Evolutionary conservation across 177 flowering plant genomes (phyloP).

Genomic region (Vitis hybrid): DNA sequence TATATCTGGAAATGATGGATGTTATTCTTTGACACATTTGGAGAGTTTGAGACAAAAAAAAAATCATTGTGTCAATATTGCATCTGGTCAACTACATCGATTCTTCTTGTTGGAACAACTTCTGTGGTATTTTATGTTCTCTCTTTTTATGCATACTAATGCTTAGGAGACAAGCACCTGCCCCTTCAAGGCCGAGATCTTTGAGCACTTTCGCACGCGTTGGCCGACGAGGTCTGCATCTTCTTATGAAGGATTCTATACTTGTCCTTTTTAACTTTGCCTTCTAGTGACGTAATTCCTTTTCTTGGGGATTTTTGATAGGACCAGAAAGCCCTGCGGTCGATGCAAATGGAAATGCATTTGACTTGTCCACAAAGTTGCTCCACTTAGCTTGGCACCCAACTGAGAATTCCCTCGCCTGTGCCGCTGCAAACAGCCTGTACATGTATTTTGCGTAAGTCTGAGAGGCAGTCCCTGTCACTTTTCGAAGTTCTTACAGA

Average conservation of each 20-base stretch:
- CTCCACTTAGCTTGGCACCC: constrained; percentile 88
- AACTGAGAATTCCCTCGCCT: constrained; percentile 60
- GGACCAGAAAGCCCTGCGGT: constrained; percentile 58
- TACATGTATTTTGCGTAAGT: constrained; percentile 70
- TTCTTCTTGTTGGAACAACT: neutral
- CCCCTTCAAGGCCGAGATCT: constrained; percentile 3
- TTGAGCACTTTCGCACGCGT: neutral
- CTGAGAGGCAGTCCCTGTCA: neutral
- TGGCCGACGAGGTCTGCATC: neutral
- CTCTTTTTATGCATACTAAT: neutral
- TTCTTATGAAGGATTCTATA: neutral
- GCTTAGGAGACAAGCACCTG: neutral
- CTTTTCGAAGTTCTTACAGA: neutral
- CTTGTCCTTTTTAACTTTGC: neutral
- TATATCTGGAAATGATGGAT: neutral
- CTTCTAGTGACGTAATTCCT: neutral
- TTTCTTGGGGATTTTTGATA: constrained; percentile 7
- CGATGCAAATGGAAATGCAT: constrained; percentile 75
- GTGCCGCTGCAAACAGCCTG: constrained; percentile 46
- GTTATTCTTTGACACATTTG: neutral
- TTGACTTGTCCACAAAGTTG: constrained; percentile 68
- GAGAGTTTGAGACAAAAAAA: neutral
- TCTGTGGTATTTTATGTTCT: neutral
- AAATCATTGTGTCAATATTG: neutral
- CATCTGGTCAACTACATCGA: neutral